Base-by-base conservation (phyloP, 2,329 filamentous ascomycete species). In the Penicillium sp. region DNA sequence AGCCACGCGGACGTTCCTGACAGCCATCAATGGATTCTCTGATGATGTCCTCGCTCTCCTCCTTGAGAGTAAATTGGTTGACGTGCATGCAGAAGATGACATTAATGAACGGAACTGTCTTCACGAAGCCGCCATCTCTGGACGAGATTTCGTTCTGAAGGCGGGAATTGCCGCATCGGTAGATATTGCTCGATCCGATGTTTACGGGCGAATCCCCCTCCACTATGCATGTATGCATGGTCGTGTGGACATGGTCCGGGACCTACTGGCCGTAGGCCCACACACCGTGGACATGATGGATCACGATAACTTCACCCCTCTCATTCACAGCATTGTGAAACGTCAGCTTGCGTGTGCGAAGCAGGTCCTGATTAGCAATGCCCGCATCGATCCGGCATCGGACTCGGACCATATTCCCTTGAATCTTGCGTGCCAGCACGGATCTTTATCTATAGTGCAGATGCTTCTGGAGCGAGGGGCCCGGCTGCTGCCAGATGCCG, bases 161-260 rank as follows among this genome's bases (percentile, higher is more conserved):
- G 86, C 89, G 62, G 93, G 90, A 4, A 79, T 99, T n/a, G 79
- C 84, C 1, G 86, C 84, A 46, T 86, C 85, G 5, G 91, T 97
- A 33, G 87, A 93, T 60, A 87, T 92, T 24, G 86, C 86, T 55
- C 84, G 90, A 51, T 90, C 89, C 3, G 95, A 99, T 77, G 93
- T 97, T 7, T 99, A 99, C 72, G 95, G 95, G 9, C 84, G 95
- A 48, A 90, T 96, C 58, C 93, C 95, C 26, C 78, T 99, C 35
- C 95, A 99, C 71, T 99, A 99, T 77, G 93, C 95, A 14, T 96
- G 91, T 73, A 93, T 98, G 84, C 91, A 97, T 77, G 95, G 95
- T 5, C 86, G 90, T 46, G 82, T 96, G 21, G 89, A 90, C 53
- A 92, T 96, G 86, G 84, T 96, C 27, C 84, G 90, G 63, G 83